Base-by-base conservation (phyloP, 1,284 basidiomycete genomes). In the Hymenochaete sp. region DNA sequence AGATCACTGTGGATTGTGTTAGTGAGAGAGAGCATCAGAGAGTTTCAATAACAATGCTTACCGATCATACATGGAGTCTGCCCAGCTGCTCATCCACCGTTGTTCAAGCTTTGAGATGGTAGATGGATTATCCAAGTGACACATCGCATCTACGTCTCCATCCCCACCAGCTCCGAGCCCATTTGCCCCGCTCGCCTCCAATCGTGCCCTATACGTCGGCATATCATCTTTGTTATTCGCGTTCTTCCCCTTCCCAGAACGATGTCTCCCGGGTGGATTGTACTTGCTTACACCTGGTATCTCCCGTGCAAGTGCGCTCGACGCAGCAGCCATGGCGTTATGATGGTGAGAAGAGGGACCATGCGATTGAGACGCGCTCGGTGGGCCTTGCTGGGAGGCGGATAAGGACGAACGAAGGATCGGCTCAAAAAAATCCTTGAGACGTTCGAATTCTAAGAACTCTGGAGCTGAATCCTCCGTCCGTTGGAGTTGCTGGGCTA, bases 371-470 rank as follows among this genome's bases (percentile, higher is more conserved):
- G 70, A 57, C 9, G 41, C 16, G 4, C 37, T n/a, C 22, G 35
- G 33, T 57, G 52, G 52, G 60, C 51, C 47, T 61, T 62, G 49
- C 64, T 65, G 62, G 72, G 67, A 58, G 72, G 81, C 73, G 57
- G 80, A 76, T 60, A 75, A 68, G 49, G 75, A 71, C 52, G 85
- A 79, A 71, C 82, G 82, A 67, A 80, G 70, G 69, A 89, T 85
- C 45, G 86, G 83, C 61, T 96, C 93, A 66, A 95, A 90, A 65
- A 96, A 92, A 56, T 93, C 90, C 67, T 93, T 93, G 57, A 97
- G 64, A 49, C 80, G 77, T 56, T 97, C 92, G 60, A 95, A 93
- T 63, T 95, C 92, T 53, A 87, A 70, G 13, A 81, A 76, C 50
- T 89, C 85, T 3, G 89, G 80, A 0, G 84, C 79, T n/a, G 79